phyloP scores from a whole-genome alignment of 2,329 filamentous ascomycete species.

The Thyridium curvatum region DNA sequence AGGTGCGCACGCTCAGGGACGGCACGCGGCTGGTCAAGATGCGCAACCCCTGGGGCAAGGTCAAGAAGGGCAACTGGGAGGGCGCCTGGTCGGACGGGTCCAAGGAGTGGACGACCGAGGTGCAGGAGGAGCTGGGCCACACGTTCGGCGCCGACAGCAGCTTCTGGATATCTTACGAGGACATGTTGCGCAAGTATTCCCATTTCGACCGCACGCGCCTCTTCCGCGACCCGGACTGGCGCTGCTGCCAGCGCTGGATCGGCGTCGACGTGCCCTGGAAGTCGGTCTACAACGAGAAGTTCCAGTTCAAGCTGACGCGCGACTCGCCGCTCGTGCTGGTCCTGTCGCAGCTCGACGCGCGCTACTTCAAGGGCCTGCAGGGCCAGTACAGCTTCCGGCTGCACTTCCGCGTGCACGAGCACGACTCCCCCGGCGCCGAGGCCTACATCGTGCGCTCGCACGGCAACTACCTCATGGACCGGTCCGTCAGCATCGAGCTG shows the following conservation, averaged over 20 bases:
- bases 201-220: conserved; percentile 52
- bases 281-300: conserved; percentile 49
- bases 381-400: conserved; percentile 50
- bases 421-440: conserved; percentile 32
- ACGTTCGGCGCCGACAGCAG: conserved; percentile 71
- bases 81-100: conserved; percentile 77
- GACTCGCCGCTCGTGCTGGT: conserved; percentile 47
- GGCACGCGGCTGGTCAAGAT: conserved; percentile 59
- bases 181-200: conserved; percentile 52
- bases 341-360: conserved; percentile 49
- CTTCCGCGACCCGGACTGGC: conserved; percentile 49
- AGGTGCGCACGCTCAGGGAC: conserved; percentile 46
- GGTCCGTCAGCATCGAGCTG: conserved; percentile 72
- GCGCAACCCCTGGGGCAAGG: conserved; percentile 74
- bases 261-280: conserved; percentile 47
- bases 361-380: conserved; percentile 50
- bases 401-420: conserved; percentile 46
- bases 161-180: conserved; percentile 54
- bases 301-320: conserved; percentile 41
- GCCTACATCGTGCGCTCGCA: conserved; percentile 51
- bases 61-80: conserved; percentile 72
- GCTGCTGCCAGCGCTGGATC: conserved; percentile 35
- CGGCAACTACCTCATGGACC: conserved; percentile 53
- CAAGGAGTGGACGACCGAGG: conserved; percentile 77
- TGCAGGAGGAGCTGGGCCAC: conserved; percentile 66